phyloP scores from a whole-genome alignment of 345 rosid species.

The Populus deltoides region DNA sequence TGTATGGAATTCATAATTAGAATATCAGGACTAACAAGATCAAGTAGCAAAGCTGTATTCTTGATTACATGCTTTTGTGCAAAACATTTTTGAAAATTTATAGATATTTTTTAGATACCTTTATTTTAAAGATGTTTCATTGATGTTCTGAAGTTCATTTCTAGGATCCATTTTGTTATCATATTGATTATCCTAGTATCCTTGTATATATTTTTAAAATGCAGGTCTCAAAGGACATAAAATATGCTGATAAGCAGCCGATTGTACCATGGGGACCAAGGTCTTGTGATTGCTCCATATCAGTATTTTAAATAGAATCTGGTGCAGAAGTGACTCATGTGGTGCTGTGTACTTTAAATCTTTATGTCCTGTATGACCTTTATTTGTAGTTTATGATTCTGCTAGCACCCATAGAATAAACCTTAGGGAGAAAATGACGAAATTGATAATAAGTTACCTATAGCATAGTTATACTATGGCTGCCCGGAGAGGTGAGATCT shows the following conservation, averaged over 20 bases:
- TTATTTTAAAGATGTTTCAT: neutral
- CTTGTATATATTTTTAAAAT: conserved; percentile 14
- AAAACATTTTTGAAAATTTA: neutral
- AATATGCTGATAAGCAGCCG: conserved; percentile 96
- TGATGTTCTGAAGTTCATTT: neutral
- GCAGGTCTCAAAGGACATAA: conserved; percentile 96
- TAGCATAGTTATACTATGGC: neutral
- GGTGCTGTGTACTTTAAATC: neutral
- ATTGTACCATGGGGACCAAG: conserved; percentile 98
- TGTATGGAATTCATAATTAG: neutral
- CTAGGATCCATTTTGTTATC: conserved; percentile 1
- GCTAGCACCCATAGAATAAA: neutral
- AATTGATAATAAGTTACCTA: neutral
- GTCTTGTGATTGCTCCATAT: conserved; percentile 32
- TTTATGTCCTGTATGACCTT: neutral
- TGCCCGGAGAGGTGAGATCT: neutral
- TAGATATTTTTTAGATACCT: neutral
- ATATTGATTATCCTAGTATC: conserved; percentile 4
- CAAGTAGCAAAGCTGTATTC: neutral
- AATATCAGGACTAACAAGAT: neutral
- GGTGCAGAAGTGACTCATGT: neutral
- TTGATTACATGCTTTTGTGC: neutral
- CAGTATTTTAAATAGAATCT: neutral
- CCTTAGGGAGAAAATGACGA: neutral
- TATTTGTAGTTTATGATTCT: neutral